Base-by-base conservation (phyloP, 2,329 filamentous ascomycete genomes). In the Talaromyces sp. region DNA sequence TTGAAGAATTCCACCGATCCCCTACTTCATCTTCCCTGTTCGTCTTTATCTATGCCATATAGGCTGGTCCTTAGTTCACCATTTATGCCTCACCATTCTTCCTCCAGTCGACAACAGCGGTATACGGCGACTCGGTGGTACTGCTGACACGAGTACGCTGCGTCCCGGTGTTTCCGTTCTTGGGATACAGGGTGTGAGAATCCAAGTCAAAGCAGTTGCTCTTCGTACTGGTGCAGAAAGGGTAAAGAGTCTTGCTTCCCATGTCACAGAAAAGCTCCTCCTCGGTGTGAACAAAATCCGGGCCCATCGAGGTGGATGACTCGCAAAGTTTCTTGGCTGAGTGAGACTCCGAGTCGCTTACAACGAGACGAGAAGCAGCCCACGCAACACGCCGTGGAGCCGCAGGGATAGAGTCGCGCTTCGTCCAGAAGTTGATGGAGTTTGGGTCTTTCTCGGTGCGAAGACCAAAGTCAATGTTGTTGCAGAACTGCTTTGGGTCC, bases 171-270 rank as follows among this genome's bases (percentile, higher is more conserved):
- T 47, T 27, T 18, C 23, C 44, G 44, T 27, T 47, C n/a, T 18
- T 18, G 44, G 44, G 44, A 18, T 47, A 47, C 23, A 66, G 63
- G 69, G 70, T 78, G 27, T 53, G 50, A 31, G 50, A n/a, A 31
- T 53, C 27, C 5, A 53, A 30, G 30, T 53, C 30, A 12, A 53
- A 53, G 50, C 50, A 53, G 30, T 53, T 31, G 31, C 27, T 53
- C 28, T 53, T 53, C 50, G 27, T 53, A 3, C 28, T 4, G 31
- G 12, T 31, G 28, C 50, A 53, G 30, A 53, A 53, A n/a, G 27
- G 16, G 28, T 53, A 53, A 12, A 53, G 12, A 16, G 50, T 53
- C n/a, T 53, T 53, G 50, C 14, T 53, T 8, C 18, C 50, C 50
- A 53, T 53, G 2, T 53, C 50, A 53, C 50, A 53, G 50, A 53